Percentiles rank a stretch among this genome's conserved stretches.
These are phyloP conservation scores for Pulveroboletus sp. DNA, from an alignment of 768 basidiomycete genomes.

Conservation along the genomic window DNA sequence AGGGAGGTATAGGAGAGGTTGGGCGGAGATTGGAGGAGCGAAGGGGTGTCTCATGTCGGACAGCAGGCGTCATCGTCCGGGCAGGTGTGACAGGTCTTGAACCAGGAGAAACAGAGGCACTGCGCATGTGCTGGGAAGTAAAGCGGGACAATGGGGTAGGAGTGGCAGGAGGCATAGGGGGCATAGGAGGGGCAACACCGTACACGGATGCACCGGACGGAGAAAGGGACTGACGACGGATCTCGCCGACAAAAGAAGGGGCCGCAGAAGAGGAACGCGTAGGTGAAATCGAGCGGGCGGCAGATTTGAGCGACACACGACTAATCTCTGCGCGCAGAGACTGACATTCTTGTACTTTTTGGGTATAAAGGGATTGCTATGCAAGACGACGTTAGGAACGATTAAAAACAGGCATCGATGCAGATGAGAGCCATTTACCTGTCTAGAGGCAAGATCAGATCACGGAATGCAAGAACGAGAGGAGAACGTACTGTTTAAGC, in stretches of 20 bases:
- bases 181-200: slow-evolving; percentile 23
- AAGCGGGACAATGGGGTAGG: slow-evolving; percentile 49
- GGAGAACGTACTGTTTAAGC: slow-evolving; percentile 57
- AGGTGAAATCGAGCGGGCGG: slow-evolving; percentile 22
- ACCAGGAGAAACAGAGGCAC: slow-evolving; percentile 42
- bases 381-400: slow-evolving; percentile 14
- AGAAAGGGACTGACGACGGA: slow-evolving; percentile 30
- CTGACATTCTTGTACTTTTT: slow-evolving; percentile 70
- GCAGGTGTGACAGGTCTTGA: slow-evolving; percentile 33
- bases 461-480: slow-evolving; percentile 8
- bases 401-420: slow-evolving; percentile 1
- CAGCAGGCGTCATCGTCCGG: slow-evolving; percentile 25
- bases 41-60: slow-evolving; percentile 29
- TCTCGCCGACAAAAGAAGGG: slow-evolving; percentile 18
- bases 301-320: slow-evolving; percentile 40
- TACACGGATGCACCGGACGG: slow-evolving; percentile 33
- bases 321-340: slow-evolving; percentile 61
- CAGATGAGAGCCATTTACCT: slow-evolving; percentile 42
- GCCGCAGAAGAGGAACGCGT: slow-evolving; percentile 26
- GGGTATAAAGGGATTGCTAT: slow-evolving; percentile 56
- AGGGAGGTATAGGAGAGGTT: slow-evolving; percentile 29
- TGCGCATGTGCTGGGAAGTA: slow-evolving; percentile 50
- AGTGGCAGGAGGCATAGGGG: slow-evolving; percentile 42
- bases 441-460: slow-evolving; percentile 38
- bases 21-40: slow-evolving; percentile 27